Base-by-base conservation (phyloP, 2,329 filamentous ascomycete genomes). In the Endoconidiophora laricicola region DNA sequence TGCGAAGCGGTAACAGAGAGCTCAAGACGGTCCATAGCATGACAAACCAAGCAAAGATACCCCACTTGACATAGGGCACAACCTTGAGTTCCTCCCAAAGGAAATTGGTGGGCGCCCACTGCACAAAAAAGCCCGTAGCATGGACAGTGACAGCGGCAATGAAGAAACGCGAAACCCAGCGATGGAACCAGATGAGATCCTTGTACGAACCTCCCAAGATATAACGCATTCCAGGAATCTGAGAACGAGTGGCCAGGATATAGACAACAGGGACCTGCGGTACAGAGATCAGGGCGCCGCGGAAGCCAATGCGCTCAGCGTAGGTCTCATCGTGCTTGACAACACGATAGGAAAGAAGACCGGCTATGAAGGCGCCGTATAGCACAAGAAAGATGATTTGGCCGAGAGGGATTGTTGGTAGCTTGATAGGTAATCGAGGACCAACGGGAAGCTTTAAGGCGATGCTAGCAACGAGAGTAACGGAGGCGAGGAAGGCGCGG, bases 161-260 rank as follows among this genome's bases (percentile, higher is more conserved):
- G 64, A 85, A 74, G 50, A 78, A 81, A 52, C 81, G 72, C 2
- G 77, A 78, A 7, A 79, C 74, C 81, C 81, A 86, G 53, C 81
- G 72, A 58, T 86, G 81, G 48, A 84, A 63, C 81, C 81, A 85
- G 59, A 83, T 84, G 51, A 85, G 65, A 6, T 78, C 71, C 62
- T 85, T 81, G 58, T 84, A 77, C 53, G 78, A 78, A 9, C 72
- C 70, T 6, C 80, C 81, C 4, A 73, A 69, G 20, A 85, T 38
- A 29, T 50, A 50, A 20, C 52, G 63, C 50, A 70, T 66, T 0
- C 76, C 78, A 14, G 84, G 64, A 22, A 53, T 50, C 55, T 69
- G 78, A 54, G 70, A 68, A 58, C 79, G 79, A 54, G 72, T 73
- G 26, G 76, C 70, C 14, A 83, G 68, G 2, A 83, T 65, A 57